phyloP scores from a whole-genome alignment of 805 yeast species.

The Candida qinlingensis region DNA sequence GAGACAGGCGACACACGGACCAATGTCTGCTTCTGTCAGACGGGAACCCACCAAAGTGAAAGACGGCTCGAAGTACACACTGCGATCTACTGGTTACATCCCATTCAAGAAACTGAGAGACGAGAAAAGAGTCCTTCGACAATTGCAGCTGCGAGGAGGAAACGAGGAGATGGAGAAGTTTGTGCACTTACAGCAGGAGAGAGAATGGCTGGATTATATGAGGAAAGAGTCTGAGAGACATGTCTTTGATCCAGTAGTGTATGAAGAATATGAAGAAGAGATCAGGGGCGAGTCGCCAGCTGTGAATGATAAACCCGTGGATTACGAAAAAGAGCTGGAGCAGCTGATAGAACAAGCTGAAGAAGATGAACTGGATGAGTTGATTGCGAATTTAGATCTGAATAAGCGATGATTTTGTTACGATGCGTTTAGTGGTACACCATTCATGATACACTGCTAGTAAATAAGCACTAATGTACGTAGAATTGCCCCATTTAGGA shows the following conservation, averaged over 20 bases:
- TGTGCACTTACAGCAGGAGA: slow-evolving; percentile 11
- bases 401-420: background rate
- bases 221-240: slow-evolving; percentile 10
- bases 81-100: slow-evolving; percentile 15
- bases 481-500: too few relatives aligned
- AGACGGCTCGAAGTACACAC: slow-evolving; percentile 20
- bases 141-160: slow-evolving; percentile 19
- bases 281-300: background rate
- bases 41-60: background rate
- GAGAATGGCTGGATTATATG: slow-evolving; percentile 2
- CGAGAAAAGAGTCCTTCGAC: slow-evolving; percentile 10
- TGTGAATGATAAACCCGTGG: background rate
- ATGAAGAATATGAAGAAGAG: slow-evolving; percentile 5
- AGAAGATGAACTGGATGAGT: slow-evolving; percentile 7
- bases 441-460: background rate
- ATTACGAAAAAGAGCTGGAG: slow-evolving; percentile 3
- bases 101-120: slow-evolving; percentile 17
- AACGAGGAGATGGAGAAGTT: slow-evolving; percentile 18
- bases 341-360: background rate
- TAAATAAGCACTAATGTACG: too few relatives aligned
- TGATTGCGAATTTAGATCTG: slow-evolving; percentile 3
- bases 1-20: background rate
- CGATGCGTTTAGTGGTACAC: background rate
- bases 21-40: slow-evolving; percentile 13
- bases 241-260: slow-evolving; percentile 5